phyloP scores from a whole-genome alignment of 2,329 filamentous ascomycete species.

The Trichophyton simii region DNA sequence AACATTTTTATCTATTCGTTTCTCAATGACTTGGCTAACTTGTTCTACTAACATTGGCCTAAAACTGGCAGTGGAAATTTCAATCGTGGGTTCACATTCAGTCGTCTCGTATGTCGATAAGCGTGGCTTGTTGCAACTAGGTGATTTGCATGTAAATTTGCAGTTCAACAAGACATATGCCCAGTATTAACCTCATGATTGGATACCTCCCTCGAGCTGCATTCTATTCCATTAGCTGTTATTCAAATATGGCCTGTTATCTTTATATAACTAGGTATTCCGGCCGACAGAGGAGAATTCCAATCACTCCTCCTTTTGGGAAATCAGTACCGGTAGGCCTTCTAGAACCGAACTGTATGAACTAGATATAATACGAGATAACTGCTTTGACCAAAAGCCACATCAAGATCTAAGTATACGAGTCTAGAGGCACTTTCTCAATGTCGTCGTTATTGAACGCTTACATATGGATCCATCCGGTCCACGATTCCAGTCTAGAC shows the following conservation, averaged over 20 bases:
- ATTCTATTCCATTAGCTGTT: not conserved
- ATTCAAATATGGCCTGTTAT: not conserved
- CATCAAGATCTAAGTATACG: too few species aligned
- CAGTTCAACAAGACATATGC: not conserved
- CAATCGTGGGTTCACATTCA: not conserved
- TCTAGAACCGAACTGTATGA: not conserved
- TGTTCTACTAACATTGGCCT: not conserved
- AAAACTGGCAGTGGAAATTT: not conserved
- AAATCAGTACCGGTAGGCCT: not conserved
- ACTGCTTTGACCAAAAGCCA: too few species aligned
- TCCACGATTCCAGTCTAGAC: too few species aligned
- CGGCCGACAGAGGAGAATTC: not conserved
- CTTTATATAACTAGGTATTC: not conserved
- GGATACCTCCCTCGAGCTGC: not conserved
- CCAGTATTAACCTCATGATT: not conserved
- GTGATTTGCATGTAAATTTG: not conserved
- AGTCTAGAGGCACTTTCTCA: too few species aligned
- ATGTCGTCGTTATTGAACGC: too few species aligned
- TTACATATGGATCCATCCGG: too few species aligned
- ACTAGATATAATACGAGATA: not conserved
- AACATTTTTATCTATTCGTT: not conserved
- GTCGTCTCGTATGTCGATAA: too few species aligned
- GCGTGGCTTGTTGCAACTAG: not conserved
- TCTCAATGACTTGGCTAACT: not conserved
- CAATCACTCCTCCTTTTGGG: not conserved